Conservation (phyloP, 2,329 filamentous ascomycete genomes). For the Zalaria sp. region DNA sequence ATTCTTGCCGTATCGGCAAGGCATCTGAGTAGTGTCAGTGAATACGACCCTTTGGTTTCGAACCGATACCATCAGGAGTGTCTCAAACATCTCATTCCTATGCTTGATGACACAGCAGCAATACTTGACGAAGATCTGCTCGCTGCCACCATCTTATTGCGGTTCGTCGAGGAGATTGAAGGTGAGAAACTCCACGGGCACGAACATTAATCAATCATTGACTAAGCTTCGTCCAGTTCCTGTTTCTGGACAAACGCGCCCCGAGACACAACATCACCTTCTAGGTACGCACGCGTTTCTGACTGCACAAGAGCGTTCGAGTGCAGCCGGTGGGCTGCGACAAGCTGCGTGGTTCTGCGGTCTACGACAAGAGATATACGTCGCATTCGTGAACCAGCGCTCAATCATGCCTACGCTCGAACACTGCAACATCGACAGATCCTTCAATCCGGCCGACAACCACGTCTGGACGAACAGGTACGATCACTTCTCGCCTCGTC, state of each 20-base stretch:
- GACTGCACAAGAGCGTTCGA: constrained; percentile 16
- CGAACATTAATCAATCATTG: too few relatives aligned
- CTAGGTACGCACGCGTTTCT: constrained; percentile 21
- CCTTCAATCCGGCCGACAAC: constrained; percentile 34
- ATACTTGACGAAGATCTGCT: constrained; percentile 37
- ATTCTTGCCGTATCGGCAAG: constrained; percentile 43
- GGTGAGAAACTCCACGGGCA: constrained; percentile 1
- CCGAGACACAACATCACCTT: constrained; percentile 12
- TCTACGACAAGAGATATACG: constrained; percentile 47
- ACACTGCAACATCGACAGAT: constrained; percentile 37
- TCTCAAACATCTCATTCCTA: constrained; percentile 35
- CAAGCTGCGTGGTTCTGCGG: constrained; percentile 43
- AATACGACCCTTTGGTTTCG: constrained; percentile 34
- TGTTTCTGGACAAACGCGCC: constrained; percentile 8
- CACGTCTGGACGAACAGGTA: constrained; percentile 35
- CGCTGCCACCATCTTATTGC: constrained; percentile 42
- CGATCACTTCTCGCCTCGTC: not conserved
- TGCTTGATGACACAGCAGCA: constrained; percentile 25
- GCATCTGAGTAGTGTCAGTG: constrained; percentile 32
- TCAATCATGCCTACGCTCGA: constrained; percentile 38
- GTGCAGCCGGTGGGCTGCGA: constrained; percentile 23
- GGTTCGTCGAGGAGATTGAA: constrained; percentile 45
- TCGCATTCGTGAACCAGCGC: constrained; percentile 27
- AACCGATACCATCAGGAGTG: constrained; percentile 42
- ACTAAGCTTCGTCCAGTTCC: constrained; percentile 6